A percentile compares a stretch with the other conserved stretches of the same genome.
phyloP scores from a whole-genome alignment of 1,139 yeast species.

The Saccharomyces hybrid region DNA sequence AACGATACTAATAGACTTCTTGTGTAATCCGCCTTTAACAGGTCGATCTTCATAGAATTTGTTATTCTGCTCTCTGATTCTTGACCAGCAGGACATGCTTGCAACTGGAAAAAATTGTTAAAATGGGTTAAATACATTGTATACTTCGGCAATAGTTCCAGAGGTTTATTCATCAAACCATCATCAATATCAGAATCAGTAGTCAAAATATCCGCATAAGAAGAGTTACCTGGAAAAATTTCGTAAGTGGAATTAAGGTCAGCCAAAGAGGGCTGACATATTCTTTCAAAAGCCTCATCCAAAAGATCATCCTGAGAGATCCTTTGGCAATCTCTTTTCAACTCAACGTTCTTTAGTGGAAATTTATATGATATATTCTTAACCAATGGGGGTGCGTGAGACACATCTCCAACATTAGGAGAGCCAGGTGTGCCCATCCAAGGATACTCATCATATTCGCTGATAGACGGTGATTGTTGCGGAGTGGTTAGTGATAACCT shows the following conservation, averaged over 20 bases:
- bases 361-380: constrained; percentile 7
- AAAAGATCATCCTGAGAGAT: constrained; percentile 17
- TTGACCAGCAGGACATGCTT: constrained; percentile 37
- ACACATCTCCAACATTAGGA: constrained; percentile 8
- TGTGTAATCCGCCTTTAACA: constrained; percentile 27
- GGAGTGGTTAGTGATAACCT: constrained; percentile 17
- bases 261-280: constrained; percentile 14
- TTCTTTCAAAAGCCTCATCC: constrained; percentile 20
- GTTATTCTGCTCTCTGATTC: constrained; percentile 47
- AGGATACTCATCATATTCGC: constrained; percentile 30
- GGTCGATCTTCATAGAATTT: constrained; percentile 49
- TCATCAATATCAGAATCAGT: constrained; percentile 3
- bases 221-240: constrained; percentile 11
- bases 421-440: constrained; percentile 28
- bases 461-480: constrained; percentile 28
- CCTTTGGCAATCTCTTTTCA: constrained; percentile 23
- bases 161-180: constrained; percentile 3
- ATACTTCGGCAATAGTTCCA: constrained; percentile 25
- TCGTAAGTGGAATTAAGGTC: constrained; percentile 9
- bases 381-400: constrained; percentile 5
- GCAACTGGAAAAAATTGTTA: constrained; percentile 33
- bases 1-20: constrained; percentile 38
- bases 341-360: constrained; percentile 17
- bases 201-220: constrained; percentile 20
- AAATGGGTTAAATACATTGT: constrained; percentile 24